Evolutionary conservation across 75 land plant genomes (phyloP), one percentile per base, ranked within the genome.

Genomic region (Picea sitchensis): DNA sequence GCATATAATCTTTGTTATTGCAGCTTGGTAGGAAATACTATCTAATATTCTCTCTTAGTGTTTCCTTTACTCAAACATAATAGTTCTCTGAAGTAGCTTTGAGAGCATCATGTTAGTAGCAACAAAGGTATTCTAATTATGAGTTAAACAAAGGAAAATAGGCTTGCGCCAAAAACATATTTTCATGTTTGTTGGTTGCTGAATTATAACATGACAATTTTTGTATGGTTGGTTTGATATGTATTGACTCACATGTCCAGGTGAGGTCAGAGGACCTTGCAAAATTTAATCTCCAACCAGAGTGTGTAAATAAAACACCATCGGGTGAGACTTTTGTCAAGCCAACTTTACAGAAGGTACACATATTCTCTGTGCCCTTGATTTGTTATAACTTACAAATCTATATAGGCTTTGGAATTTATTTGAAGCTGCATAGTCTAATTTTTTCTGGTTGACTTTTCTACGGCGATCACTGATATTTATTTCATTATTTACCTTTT

Each of bases 1-100:
- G 99, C 99, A 36, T 97, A 97, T 83, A 97, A 97, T 81, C 87
- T 97, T 79, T 97, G 99, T 68, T 97, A 97, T 71, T 95, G 99
- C 82, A 97, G 96, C 32, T 80, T 97, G 92, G 99, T 97, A 80
- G 83, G 23, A 36, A 71, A 38, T 41, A 56, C 74, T 71, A 20
- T 18, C 41, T 0, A 7, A 7, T 7, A 59, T 72, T 34, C 11
- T 47, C 5, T 41, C 4, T 21, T 76, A 3, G 41, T 67, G 3
- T 67, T 67, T 34, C n/a, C 41, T 67, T 17, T 14, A 41, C 44
- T 41, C 17, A 21, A 61, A 75, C 4, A 59, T 75, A 61, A 5
- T 17, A 15, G 20, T 67, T 67, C 44, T 67, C 7, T 51, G 56
- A 51, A 51, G 76, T 51, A 11, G 5, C 61, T 21, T 75, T 47